These are phyloP conservation scores for Amborella trichopoda DNA, from an alignment of 164 flowering plant species.

Conservation along the genomic window DNA sequence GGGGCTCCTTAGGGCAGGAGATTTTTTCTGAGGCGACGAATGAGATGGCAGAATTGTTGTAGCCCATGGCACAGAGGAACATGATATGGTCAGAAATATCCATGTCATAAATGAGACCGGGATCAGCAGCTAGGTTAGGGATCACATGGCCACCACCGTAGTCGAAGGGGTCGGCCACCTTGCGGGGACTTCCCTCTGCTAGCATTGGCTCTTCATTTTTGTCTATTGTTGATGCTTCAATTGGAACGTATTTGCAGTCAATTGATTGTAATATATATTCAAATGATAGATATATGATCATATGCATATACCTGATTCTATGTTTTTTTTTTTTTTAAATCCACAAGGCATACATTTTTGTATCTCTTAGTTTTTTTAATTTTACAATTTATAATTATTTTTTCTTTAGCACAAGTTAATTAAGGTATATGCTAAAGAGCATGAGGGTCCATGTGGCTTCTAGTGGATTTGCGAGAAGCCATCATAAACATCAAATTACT, in stretches of 20 bases:
- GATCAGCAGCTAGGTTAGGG: constrained; percentile 29
- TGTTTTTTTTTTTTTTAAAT: no score
- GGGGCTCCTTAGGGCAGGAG: constrained; percentile 6
- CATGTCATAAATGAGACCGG: constrained; percentile 32
- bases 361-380: no score
- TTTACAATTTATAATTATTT: no score
- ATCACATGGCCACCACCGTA: constrained; percentile 27
- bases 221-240: constrained; percentile 10
- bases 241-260: not conserved
- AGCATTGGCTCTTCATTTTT: constrained; percentile 7
- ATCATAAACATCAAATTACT: no score
- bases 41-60: constrained; percentile 14
- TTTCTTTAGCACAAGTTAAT: no score
- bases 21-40: constrained; percentile 8
- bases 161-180: constrained; percentile 30
- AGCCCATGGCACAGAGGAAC: constrained; percentile 29
- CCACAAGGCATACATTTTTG: no score
- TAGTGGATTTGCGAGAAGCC: no score
- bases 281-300: not conserved
- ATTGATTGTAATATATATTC: not conserved
- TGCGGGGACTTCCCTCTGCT: constrained; percentile 19
- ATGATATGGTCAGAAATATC: constrained; percentile 16
- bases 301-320: not conserved
- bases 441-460: no score
- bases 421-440: no score